Conservation (phyloP, 1,284 basidiomycete genomes). For the Trichosporon ovoides region DNA sequence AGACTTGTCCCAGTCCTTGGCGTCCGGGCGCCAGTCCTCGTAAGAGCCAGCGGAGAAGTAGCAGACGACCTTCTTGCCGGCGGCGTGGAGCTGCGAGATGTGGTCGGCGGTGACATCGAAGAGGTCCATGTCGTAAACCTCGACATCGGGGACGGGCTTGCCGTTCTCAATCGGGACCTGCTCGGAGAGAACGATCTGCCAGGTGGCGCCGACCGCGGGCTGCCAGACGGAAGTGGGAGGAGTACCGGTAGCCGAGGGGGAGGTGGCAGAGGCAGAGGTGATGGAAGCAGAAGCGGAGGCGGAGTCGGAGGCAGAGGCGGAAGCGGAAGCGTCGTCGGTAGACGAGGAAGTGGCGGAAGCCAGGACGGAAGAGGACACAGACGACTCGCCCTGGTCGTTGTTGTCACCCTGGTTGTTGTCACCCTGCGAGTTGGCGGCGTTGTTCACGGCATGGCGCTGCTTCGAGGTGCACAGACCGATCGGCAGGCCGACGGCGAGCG, state of each 20-base stretch:
- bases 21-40: slow-evolving; percentile 23
- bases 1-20: background rate
- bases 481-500: slow-evolving; percentile 4
- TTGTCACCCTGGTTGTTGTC: no score
- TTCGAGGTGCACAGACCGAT: background rate
- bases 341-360: no score
- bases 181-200: slow-evolving; percentile 14
- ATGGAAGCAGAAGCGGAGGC: background rate
- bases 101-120: slow-evolving; percentile 5
- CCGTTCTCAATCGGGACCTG: background rate
- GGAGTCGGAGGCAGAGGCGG: background rate
- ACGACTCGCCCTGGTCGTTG: no score
- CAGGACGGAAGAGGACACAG: no score
- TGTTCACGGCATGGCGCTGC: background rate
- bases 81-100: slow-evolving; percentile 11
- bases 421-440: no score
- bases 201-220: background rate
- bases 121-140: slow-evolving; percentile 13
- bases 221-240: background rate
- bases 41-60: slow-evolving; percentile 45
- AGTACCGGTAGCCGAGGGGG: background rate
- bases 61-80: slow-evolving; percentile 43
- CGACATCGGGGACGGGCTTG: slow-evolving; percentile 2
- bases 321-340: background rate
- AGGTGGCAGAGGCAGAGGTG: background rate